These are phyloP conservation scores for Podospora sp. DNA, from an alignment of 495 filamentous ascomycete species.

Conservation along the genomic window DNA sequence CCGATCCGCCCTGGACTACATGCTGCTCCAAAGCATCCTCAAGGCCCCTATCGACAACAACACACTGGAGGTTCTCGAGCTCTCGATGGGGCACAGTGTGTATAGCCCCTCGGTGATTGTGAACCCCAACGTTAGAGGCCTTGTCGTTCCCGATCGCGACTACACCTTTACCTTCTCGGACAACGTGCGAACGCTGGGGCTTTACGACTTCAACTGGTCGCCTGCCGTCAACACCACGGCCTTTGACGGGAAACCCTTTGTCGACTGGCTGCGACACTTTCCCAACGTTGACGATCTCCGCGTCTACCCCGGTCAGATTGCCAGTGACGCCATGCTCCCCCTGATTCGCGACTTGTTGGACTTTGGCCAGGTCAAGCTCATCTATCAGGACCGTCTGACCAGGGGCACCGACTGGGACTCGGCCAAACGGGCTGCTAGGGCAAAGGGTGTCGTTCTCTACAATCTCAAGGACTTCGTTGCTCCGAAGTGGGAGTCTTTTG, in stretches of 20 bases:
- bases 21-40: constrained; percentile 17
- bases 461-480: neutral
- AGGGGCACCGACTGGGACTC: constrained; percentile 21
- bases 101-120: neutral
- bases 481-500: neutral
- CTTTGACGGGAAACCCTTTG: constrained; percentile 31
- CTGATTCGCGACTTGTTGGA: constrained; percentile 22
- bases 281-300: constrained; percentile 27
- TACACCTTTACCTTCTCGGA: constrained; percentile 19
- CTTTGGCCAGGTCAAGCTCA: constrained; percentile 11
- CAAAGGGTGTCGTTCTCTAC: constrained; percentile 16
- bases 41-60: constrained; percentile 14
- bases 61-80: constrained; percentile 30
- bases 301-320: constrained; percentile 24
- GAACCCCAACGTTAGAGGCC: neutral
- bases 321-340: constrained; percentile 9
- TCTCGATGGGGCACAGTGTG: neutral
- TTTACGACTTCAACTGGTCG: constrained; percentile 33
- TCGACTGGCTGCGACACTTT: constrained; percentile 30
- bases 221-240: neutral
- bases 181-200: constrained; percentile 27
- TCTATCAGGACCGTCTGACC: constrained; percentile 24
- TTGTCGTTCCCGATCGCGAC: constrained; percentile 17
- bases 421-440: constrained; percentile 14
- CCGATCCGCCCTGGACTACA: neutral